Conservation (phyloP, 2,329 filamentous ascomycete genomes). For the Fusarium transvaalense region DNA sequence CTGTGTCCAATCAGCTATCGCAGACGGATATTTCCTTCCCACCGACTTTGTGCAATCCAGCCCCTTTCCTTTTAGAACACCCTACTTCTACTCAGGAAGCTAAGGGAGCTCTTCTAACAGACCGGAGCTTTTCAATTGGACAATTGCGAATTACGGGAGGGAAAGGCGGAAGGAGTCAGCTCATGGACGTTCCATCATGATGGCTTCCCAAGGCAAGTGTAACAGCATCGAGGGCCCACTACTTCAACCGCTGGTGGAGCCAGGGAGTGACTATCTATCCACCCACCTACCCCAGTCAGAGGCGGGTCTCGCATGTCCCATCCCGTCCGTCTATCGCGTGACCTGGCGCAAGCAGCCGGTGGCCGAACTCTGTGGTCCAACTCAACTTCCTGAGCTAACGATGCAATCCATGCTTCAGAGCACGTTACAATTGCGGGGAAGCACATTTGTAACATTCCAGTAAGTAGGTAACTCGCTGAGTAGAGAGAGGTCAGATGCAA, state of each 20-base stretch:
- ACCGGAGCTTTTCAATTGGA: constrained; percentile 21
- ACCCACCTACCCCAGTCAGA: constrained; percentile 6
- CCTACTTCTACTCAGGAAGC: background rate
- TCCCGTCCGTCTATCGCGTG: constrained; percentile 50
- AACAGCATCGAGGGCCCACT: constrained; percentile 9
- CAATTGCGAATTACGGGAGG: constrained; percentile 29
- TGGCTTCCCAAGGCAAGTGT: constrained; percentile 11
- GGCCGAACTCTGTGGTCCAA: constrained; percentile 41
- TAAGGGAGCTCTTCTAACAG: constrained; percentile 24
- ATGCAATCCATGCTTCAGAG: background rate
- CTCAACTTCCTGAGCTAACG: background rate
- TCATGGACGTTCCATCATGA: constrained; percentile 24
- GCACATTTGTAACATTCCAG: constrained; percentile 14
- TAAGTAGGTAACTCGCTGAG: background rate
- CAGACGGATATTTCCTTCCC: constrained; percentile 30
- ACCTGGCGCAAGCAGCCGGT: constrained; percentile 51
- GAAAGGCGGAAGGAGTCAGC: constrained; percentile 23
- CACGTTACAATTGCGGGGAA: constrained; percentile 27
- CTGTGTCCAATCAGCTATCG: constrained; percentile 48
- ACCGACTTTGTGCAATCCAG: constrained; percentile 1
- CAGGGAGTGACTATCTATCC: background rate
- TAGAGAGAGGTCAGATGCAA: background rate
- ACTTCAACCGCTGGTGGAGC: background rate
- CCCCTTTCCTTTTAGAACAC: background rate
- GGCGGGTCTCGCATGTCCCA: constrained; percentile 44